Percentiles rank a stretch among this genome's conserved stretches.
Conservation (phyloP, 2,329 filamentous ascomycete genomes). For the Cytospora leucostoma region DNA sequence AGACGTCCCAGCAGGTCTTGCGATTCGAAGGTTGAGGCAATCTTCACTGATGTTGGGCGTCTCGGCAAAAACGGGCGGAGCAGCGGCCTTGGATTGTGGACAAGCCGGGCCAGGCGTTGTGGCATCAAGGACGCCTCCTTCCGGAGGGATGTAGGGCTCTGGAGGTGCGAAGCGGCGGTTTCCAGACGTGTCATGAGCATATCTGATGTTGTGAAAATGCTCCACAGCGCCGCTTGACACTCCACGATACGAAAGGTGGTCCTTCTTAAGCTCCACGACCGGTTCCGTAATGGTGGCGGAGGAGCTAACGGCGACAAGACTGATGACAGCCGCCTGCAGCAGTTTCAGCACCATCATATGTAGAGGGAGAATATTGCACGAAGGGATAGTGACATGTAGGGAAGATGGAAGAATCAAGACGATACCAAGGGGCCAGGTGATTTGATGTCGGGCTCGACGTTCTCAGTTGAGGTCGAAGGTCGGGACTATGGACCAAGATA, state of each 20-base stretch:
- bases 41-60: constrained; percentile 34
- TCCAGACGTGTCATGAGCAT: constrained; percentile 34
- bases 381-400: neutral
- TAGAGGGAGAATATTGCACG: neutral
- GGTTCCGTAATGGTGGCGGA: constrained; percentile 1
- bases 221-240: constrained; percentile 28
- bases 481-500: too few relatives aligned
- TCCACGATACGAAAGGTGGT: constrained; percentile 27
- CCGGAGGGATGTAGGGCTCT: constrained; percentile 30
- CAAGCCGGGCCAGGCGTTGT: constrained; percentile 33
- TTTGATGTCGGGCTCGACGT: too few relatives aligned
- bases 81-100: constrained; percentile 31
- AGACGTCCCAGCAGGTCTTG: constrained; percentile 31
- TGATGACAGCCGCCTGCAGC: neutral
- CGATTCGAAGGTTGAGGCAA: constrained; percentile 34
- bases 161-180: constrained; percentile 35
- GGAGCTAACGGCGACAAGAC: neutral
- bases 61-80: constrained; percentile 33
- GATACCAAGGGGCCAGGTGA: neutral
- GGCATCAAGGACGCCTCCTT: constrained; percentile 32
- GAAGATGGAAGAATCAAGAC: neutral
- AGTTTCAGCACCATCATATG: neutral
- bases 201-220: constrained; percentile 35
- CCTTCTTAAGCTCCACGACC: constrained; percentile 1
- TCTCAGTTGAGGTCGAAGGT: too few relatives aligned